phyloP scores from a whole-genome alignment of 2,329 filamentous ascomycete species.

The Clonostachys byssicola region DNA sequence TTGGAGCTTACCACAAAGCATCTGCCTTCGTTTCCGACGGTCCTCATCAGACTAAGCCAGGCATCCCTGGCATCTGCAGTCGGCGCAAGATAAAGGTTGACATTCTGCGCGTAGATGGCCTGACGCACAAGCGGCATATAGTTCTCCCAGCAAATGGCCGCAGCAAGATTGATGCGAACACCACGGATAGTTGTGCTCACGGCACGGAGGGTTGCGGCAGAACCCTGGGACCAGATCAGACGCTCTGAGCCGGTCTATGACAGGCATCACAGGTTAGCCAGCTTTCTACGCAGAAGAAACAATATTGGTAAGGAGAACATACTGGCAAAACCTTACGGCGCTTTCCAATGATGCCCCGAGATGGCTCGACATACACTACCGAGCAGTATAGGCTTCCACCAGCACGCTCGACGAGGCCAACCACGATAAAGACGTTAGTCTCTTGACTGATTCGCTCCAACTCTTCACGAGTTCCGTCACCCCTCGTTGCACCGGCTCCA shows the following conservation, averaged over 20 bases:
- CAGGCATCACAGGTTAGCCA: neutral
- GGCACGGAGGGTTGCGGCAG: conserved; percentile 72
- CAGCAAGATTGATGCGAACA: conserved; percentile 73
- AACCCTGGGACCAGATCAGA: conserved; percentile 85
- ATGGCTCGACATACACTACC: conserved; percentile 77
- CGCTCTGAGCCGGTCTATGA: conserved; percentile 71
- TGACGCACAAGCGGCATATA: conserved; percentile 93
- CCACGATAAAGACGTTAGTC: conserved; percentile 77
- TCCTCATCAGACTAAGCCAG: conserved; percentile 78
- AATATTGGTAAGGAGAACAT: conserved; percentile 15
- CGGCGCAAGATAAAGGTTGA: conserved; percentile 87
- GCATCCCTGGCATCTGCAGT: conserved; percentile 82
- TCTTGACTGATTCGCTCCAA: conserved; percentile 73
- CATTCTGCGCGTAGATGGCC: conserved; percentile 80
- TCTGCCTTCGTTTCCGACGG: conserved; percentile 74
- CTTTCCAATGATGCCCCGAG: conserved; percentile 72
- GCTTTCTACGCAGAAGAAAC: neutral
- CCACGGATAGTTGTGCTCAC: conserved; percentile 77
- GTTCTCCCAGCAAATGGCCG: conserved; percentile 95
- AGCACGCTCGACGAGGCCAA: conserved; percentile 73
- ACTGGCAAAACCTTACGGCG: conserved; percentile 89
- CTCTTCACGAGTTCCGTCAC: conserved; percentile 68
- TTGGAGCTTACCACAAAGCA: conserved; percentile 85
- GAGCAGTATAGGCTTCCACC: conserved; percentile 83
- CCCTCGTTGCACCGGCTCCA: conserved; percentile 14